Percentiles rank a stretch among this genome's conserved stretches.
Conservation (phyloP, 148 eudicot genomes). For the Dianthus caryophyllus region DNA sequence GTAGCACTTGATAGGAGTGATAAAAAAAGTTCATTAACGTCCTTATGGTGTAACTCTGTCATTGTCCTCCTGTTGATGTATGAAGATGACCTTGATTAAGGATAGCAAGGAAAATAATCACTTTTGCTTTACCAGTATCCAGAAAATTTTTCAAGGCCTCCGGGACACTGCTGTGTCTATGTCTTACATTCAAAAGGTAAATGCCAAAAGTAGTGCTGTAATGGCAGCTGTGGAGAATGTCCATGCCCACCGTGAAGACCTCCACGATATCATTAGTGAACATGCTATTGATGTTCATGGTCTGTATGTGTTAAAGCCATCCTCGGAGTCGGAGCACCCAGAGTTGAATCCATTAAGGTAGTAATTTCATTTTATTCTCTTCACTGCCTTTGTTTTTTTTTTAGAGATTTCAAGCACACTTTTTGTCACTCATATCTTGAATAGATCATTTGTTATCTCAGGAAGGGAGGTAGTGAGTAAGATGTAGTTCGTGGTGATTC, state of each 20-base stretch:
- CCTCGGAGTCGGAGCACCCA: conserved; percentile 62
- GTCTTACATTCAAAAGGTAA: conserved; percentile 37
- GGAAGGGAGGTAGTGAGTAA: neutral
- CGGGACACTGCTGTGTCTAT: conserved; percentile 60
- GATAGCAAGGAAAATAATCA: neutral
- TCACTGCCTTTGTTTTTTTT: neutral
- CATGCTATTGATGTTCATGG: conserved; percentile 66
- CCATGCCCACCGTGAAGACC: conserved; percentile 68
- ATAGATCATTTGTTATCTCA: neutral
- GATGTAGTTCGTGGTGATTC: neutral
- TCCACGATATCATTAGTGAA: conserved; percentile 46
- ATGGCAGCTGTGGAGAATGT: conserved; percentile 42
- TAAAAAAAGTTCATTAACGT: neutral
- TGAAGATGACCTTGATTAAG: conserved; percentile 10
- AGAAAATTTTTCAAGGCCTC: conserved; percentile 59
- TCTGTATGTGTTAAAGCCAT: conserved; percentile 56
- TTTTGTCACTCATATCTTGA: neutral
- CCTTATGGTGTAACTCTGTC: neutral
- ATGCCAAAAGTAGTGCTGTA: conserved; percentile 40
- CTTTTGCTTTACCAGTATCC: conserved; percentile 42
- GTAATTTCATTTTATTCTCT: neutral
- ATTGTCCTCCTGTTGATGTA: neutral
- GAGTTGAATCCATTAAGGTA: conserved; percentile 68
- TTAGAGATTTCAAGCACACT: neutral
- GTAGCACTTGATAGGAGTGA: neutral